Conservation (phyloP, 768 basidiomycete genomes). For the Macrocybe gigantea region DNA sequence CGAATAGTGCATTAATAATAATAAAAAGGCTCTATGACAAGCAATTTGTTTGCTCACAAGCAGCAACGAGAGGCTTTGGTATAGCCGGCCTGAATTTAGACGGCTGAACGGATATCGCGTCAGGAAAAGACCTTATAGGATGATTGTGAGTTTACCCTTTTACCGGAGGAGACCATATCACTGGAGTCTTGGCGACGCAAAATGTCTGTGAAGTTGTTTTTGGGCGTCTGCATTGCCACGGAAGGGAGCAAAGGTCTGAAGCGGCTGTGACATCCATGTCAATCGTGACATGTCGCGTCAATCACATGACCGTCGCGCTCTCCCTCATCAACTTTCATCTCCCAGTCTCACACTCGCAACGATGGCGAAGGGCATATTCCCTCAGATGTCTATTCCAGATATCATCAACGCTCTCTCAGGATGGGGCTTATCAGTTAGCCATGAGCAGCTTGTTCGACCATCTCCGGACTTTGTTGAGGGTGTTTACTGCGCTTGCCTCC, state of each 20-base stretch:
- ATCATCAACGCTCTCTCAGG: constrained; percentile 59
- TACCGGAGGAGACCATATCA: no score
- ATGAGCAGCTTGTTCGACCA: constrained; percentile 64
- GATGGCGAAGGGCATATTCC: constrained; percentile 53
- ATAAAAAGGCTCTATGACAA: not conserved
- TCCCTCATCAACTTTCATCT: constrained; percentile 4
- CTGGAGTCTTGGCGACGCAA: constrained; percentile 18
- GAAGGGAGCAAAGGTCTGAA: constrained; percentile 4
- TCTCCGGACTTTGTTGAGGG: constrained; percentile 64
- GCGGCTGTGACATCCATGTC: constrained; percentile 3
- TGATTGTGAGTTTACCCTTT: no score
- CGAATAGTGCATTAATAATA: not conserved
- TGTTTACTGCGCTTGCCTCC: constrained; percentile 66
- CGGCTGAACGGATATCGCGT: constrained; percentile 2
- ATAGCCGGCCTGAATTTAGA: constrained; percentile 44
- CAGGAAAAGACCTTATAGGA: no score
- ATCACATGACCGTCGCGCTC: constrained; percentile 21
- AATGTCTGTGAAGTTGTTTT: constrained; percentile 37
- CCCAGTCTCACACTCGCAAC: constrained; percentile 2
- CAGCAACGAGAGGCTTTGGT: not conserved
- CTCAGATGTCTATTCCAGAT: constrained; percentile 58
- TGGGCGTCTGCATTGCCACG: constrained; percentile 15
- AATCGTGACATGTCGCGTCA: constrained; percentile 9
- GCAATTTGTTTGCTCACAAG: no score
- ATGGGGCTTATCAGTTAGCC: constrained; percentile 64